These are phyloP conservation scores for Daldinia concentrica DNA, from an alignment of 495 filamentous ascomycete genomes.

Conservation along the genomic window DNA sequence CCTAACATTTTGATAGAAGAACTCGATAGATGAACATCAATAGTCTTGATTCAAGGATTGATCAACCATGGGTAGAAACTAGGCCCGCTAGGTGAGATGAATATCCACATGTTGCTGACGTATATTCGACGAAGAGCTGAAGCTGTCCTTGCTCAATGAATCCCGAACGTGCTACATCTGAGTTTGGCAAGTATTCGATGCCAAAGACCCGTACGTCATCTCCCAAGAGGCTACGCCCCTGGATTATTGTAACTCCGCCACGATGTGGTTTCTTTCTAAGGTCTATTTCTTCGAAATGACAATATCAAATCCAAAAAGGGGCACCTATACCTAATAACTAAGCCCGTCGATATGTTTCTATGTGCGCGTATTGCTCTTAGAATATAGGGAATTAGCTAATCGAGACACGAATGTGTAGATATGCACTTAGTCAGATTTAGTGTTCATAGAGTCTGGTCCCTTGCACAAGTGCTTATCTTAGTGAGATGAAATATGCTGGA, in stretches of 20 bases:
- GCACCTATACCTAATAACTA: background rate
- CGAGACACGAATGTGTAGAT: background rate
- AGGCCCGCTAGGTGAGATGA: background rate
- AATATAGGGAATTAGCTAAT: background rate
- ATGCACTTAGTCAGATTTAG: constrained; percentile 1
- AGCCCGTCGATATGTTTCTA: background rate
- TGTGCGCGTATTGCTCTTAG: background rate
- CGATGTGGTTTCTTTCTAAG: background rate
- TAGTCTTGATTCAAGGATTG: background rate
- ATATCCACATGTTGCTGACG: constrained; percentile 32
- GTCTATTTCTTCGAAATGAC: background rate
- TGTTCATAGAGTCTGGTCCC: constrained; percentile 1
- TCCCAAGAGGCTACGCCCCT: background rate
- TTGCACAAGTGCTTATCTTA: constrained; percentile 24
- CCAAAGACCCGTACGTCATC: background rate
- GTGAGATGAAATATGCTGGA: constrained; percentile 20
- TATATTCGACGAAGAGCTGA: constrained; percentile 11
- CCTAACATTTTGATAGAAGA: background rate
- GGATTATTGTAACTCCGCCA: background rate
- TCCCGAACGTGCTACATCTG: background rate
- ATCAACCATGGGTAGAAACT: constrained; percentile 8
- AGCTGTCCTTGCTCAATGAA: background rate
- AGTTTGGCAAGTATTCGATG: background rate
- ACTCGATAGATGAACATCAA: background rate
- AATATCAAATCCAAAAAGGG: background rate